These are phyloP conservation scores for Aureobasidium sp. DNA, from an alignment of 2,329 filamentous ascomycete genomes.

Conservation along the genomic window DNA sequence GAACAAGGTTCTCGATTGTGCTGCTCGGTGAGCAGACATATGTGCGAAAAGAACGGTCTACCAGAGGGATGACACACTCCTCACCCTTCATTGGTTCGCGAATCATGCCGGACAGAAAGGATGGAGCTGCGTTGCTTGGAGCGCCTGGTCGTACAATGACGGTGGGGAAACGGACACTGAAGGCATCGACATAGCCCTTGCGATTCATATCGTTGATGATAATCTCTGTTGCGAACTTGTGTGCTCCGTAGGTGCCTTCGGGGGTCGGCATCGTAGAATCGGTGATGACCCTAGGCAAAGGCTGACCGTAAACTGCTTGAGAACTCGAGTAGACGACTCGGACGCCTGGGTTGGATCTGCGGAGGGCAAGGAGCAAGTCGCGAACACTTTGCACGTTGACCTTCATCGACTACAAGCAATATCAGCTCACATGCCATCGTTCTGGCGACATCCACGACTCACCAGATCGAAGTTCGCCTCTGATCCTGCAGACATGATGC, in stretches of 20 bases:
- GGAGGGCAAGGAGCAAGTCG: background rate
- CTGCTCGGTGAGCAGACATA: background rate
- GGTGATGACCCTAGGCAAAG: background rate
- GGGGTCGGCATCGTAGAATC: background rate
- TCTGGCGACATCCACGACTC: background rate
- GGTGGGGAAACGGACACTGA: background rate
- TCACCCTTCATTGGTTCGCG: background rate
- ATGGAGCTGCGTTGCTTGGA: background rate
- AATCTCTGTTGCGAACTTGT: background rate
- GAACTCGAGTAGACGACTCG: background rate
- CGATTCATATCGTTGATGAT: slow-evolving; percentile 2
- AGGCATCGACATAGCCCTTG: background rate
- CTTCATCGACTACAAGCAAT: background rate
- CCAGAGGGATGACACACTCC: background rate
- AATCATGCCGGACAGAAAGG: background rate
- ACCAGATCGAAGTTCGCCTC: background rate
- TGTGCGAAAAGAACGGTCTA: background rate
- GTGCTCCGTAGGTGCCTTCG: background rate
- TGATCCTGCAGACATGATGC: background rate
- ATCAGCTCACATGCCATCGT: background rate
- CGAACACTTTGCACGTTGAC: background rate
- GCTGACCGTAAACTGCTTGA: background rate
- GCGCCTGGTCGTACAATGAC: background rate
- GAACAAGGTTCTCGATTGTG: background rate
- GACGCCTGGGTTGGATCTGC: background rate